phyloP scores from a whole-genome alignment of 2,329 filamentous ascomycete species.

The Microcyclospora pomicola region DNA sequence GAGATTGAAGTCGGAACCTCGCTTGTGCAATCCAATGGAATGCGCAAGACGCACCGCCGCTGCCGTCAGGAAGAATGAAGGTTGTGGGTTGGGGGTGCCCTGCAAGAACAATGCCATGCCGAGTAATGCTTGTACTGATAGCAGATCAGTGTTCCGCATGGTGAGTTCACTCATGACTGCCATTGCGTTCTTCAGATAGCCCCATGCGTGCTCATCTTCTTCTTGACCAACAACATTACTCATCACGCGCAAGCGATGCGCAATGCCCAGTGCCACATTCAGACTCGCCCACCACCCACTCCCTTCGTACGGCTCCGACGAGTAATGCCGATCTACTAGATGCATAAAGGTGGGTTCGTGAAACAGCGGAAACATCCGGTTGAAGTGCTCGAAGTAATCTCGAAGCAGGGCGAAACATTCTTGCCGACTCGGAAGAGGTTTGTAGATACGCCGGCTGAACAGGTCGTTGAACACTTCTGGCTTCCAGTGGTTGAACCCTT shows the following conservation, averaged over 20 bases:
- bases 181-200: slow-evolving; percentile 92
- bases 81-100: slow-evolving; percentile 91
- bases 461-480: slow-evolving; percentile 93
- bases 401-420: slow-evolving; percentile 77
- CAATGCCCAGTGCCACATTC: slow-evolving; percentile 86
- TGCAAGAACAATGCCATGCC: slow-evolving; percentile 92
- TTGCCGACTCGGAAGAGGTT: slow-evolving; percentile 67
- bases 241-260: slow-evolving; percentile 85
- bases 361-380: slow-evolving; percentile 95
- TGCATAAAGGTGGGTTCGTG: slow-evolving; percentile 99
- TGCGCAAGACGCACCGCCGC: slow-evolving; percentile 83
- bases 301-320: slow-evolving; percentile 78
- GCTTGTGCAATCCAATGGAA: slow-evolving; percentile 89
- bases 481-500: slow-evolving; percentile 96
- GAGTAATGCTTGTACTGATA: slow-evolving; percentile 85
- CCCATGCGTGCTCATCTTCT: slow-evolving; percentile 90
- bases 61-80: slow-evolving; percentile 79
- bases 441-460: slow-evolving; percentile 73
- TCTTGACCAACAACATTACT: slow-evolving; percentile 81
- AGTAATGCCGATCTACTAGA: slow-evolving; percentile 86
- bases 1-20: slow-evolving; percentile 80
- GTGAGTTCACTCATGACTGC: slow-evolving; percentile 83
- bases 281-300: slow-evolving; percentile 98
- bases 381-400: slow-evolving; percentile 97
- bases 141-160: slow-evolving; percentile 87